phyloP scores from a whole-genome alignment of 768 basidiomycete genomes.

The Auriscalpium orientale region DNA sequence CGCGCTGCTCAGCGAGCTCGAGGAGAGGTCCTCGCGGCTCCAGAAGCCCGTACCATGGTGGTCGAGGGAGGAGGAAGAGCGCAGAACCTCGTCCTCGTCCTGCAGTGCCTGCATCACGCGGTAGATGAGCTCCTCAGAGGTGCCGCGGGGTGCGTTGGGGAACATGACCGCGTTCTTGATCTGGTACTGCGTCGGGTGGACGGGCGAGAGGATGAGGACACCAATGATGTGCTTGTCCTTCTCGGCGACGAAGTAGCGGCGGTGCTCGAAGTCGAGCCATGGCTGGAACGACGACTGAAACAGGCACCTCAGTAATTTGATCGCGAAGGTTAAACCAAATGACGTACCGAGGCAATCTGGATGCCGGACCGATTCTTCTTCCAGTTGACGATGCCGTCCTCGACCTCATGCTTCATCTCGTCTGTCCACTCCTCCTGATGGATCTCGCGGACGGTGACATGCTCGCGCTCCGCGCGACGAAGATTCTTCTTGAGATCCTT shows the following conservation, averaged over 20 bases:
- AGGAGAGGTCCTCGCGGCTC: not conserved
- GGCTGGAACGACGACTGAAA: conserved; percentile 38
- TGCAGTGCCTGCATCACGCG: conserved; percentile 37
- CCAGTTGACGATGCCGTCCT: conserved; percentile 52
- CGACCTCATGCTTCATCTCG: conserved; percentile 38
- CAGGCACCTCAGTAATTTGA: not conserved
- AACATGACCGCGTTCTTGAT: conserved; percentile 53
- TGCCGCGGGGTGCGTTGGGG: conserved; percentile 45
- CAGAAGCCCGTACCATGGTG: not conserved
- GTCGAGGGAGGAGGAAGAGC: not conserved
- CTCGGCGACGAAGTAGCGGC: conserved; percentile 49
- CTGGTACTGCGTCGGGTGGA: conserved; percentile 36
- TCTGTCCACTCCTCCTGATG: conserved; percentile 31
- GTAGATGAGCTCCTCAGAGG: conserved; percentile 45
- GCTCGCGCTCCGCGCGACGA: conserved; percentile 46
- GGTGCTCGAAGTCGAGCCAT: conserved; percentile 47
- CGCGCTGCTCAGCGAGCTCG: not conserved
- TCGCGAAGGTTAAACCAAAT: too few relatives aligned
- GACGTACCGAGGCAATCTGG: conserved; percentile 34
- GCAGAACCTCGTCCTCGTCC: conserved; percentile 5
- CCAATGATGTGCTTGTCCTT: conserved; percentile 35
- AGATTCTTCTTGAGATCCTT: conserved; percentile 60
- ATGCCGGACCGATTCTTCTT: conserved; percentile 43
- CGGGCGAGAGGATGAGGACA: conserved; percentile 43
- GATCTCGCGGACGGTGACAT: conserved; percentile 42